Percentiles rank a stretch among this genome's conserved stretches.
phyloP scores from a whole-genome alignment of 2,329 filamentous ascomycete genomes.

The Aspergillus jensenii region DNA sequence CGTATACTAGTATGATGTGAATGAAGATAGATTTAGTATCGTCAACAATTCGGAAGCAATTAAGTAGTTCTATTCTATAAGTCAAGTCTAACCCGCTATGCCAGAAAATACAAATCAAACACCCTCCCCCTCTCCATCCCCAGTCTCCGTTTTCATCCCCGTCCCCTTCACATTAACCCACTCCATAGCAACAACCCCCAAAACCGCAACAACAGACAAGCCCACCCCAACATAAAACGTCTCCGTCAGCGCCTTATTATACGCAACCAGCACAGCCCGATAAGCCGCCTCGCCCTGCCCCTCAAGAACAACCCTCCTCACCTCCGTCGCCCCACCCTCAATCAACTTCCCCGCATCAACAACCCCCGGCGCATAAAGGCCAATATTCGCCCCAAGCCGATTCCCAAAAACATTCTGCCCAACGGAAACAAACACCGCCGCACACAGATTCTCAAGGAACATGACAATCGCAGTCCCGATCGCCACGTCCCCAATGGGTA shows the following conservation, averaged over 20 bases:
- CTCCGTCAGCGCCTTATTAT: slow-evolving; percentile 14
- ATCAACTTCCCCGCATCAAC: slow-evolving; percentile 9
- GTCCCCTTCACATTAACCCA: slow-evolving; percentile 15
- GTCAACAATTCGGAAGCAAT: too few relatives aligned
- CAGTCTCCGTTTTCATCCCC: too few relatives aligned
- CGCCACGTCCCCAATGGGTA: slow-evolving; percentile 7
- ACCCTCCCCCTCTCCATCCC: neutral
- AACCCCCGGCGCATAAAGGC: slow-evolving; percentile 4
- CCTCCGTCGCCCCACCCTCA: slow-evolving; percentile 11
- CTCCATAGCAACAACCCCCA: slow-evolving; percentile 10
- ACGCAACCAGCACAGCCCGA: slow-evolving; percentile 10
- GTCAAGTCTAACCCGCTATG: too few relatives aligned
- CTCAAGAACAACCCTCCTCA: neutral
- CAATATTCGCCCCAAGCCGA: slow-evolving; percentile 9
- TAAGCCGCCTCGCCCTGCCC: neutral
- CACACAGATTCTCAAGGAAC: slow-evolving; percentile 7
- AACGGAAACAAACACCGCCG: slow-evolving; percentile 11
- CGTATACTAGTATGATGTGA: too few relatives aligned
- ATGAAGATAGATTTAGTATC: too few relatives aligned
- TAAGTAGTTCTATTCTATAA: too few relatives aligned
- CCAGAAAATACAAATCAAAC: neutral
- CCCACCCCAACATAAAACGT: slow-evolving; percentile 16
- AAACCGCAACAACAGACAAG: slow-evolving; percentile 8
- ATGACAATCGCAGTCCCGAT: slow-evolving; percentile 12
- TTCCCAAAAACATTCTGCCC: slow-evolving; percentile 19